Base-by-base conservation (phyloP, 2,329 filamentous ascomycete genomes). In the Pyricularia sp. region DNA sequence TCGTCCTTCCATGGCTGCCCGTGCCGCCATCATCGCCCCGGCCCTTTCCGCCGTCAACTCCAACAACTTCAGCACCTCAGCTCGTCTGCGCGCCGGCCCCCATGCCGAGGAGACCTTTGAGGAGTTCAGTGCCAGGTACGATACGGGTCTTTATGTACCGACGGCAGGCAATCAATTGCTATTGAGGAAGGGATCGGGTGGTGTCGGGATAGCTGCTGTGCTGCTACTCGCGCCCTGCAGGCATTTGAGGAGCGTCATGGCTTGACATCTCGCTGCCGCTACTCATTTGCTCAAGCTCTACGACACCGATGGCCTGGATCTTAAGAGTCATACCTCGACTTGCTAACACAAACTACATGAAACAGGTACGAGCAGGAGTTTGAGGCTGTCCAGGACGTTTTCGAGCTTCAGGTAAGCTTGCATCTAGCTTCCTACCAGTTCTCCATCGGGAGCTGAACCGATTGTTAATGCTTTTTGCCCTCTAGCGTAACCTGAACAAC, bases 321-420 rank as follows among this genome's bases (percentile, higher is more conserved):
- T 20, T 12, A n/a, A n/a, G 23, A 23, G 25, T 61, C 25, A 61
- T 23, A 61, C 10, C 10, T 7, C 58, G 75, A 75, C 79, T 78
- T 77, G 76, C 80, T 82, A 77, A 85, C 75, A 30, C 71, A 70
- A 70, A 71, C 25, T 70, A 72, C 71, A 68, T 70, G 69, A 70
- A 76, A 78, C 80, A 99, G 95, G 85, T 99, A 97, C 79, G 95
- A 99, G 88, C 97, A 97, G 89, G 95, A 99, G 85, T 99, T 99
- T 79, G 94, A 99, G 72, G 83, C 84, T 78, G 95, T 99, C 74
- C 93, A 98, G 84, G 95, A 99, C 85, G 94, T 98, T 79, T 99
- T 99, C 82, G 95, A 99, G 90, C 93, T 99, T 79, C 94, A 97
- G 93, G 94, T 97, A 89, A 79, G 86, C 79, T 68, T 61, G 31